A percentile compares a stretch with the other conserved stretches of the same genome.
Evolutionary conservation across 331 rosid genomes (phyloP).

Genomic region (Malus hybrid): DNA sequence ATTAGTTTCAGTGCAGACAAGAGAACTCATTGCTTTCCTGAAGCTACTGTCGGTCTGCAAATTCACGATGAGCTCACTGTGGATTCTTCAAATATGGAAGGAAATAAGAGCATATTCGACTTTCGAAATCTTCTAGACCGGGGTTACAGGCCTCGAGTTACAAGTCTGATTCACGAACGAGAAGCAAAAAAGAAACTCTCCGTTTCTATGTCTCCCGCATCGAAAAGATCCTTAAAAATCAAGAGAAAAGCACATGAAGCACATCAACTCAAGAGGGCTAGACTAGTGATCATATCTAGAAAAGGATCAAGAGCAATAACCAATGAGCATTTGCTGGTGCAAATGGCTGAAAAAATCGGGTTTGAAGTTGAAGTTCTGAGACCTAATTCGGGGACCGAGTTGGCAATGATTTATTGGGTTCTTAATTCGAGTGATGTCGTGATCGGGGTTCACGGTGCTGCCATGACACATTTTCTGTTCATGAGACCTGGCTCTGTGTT

Average conservation of each 20-base stretch:
- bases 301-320: conserved; percentile 64
- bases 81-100: conserved; percentile 54
- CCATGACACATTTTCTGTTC: conserved; percentile 84
- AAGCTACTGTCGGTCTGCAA: conserved; percentile 70
- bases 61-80: conserved; percentile 73
- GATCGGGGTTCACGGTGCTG: conserved; percentile 97
- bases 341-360: conserved; percentile 55
- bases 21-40: conserved; percentile 75
- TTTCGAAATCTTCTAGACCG: conserved; percentile 51
- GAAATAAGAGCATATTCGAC: conserved; percentile 52
- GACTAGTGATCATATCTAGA: conserved; percentile 55
- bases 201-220: neutral
- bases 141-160: conserved; percentile 62
- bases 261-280: conserved; percentile 25
- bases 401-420: conserved; percentile 61
- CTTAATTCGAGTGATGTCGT: conserved; percentile 68
- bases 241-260: neutral
- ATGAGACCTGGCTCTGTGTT: conserved; percentile 67
- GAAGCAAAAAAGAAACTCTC: conserved; percentile 23
- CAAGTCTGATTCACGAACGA: conserved; percentile 32
- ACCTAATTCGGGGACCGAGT: conserved; percentile 48
- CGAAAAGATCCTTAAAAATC: conserved; percentile 10
- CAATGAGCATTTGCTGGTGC: conserved; percentile 55
- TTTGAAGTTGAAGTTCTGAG: conserved; percentile 50
- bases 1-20: conserved; percentile 46